Conservation (phyloP, 1,139 yeast genomes). For the Pichia sp. region DNA sequence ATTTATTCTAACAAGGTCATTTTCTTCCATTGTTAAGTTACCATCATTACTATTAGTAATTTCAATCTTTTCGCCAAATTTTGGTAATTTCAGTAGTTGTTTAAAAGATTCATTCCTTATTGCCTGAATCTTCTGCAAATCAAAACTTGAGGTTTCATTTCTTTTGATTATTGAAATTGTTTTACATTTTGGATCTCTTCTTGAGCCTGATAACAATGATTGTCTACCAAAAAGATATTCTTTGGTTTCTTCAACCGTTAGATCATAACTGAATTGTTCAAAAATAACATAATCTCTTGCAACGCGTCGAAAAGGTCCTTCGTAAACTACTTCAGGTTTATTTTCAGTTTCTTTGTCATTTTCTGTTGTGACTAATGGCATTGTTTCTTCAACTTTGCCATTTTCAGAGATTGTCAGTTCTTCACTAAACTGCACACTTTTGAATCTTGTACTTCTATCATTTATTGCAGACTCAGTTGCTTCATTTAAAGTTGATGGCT, state of each 20-base stretch:
- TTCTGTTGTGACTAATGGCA: background rate
- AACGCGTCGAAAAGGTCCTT: conserved; percentile 62
- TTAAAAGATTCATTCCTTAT: conserved; percentile 39
- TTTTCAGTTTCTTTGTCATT: background rate
- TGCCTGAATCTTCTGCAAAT: conserved; percentile 20
- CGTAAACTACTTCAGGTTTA: conserved; percentile 30
- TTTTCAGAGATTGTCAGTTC: background rate
- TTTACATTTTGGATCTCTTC: conserved; percentile 50
- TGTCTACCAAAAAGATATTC: conserved; percentile 54
- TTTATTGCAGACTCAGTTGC: background rate
- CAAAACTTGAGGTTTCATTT: conserved; percentile 30
- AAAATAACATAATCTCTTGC: conserved; percentile 45
- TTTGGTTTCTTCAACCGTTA: conserved; percentile 35
- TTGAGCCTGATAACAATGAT: conserved; percentile 44
- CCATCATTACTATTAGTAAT: conserved; percentile 27
- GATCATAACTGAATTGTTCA: conserved; percentile 37
- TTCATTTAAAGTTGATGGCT: background rate
- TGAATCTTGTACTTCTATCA: background rate
- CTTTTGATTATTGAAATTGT: conserved; percentile 46
- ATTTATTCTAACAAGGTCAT: conserved; percentile 41
- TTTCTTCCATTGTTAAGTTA: conserved; percentile 33
- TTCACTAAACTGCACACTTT: conserved; percentile 1
- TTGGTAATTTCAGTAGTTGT: conserved; percentile 51
- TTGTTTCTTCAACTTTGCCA: background rate
- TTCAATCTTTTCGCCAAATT: conserved; percentile 53